Conservation (phyloP, 306 rosid species). For the Pyrus betulifolia region DNA sequence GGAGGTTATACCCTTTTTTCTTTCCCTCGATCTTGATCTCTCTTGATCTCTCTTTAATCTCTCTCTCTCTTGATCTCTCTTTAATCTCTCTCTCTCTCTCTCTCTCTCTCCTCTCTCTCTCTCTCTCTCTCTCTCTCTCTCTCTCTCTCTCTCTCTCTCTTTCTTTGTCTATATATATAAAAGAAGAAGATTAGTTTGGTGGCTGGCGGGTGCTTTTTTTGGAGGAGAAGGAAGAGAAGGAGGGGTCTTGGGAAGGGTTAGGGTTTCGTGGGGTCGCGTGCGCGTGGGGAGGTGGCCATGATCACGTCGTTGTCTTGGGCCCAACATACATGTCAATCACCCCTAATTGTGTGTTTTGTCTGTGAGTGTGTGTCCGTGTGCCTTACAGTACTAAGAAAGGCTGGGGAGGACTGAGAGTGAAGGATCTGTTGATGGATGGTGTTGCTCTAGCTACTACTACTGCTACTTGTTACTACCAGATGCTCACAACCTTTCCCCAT, state of each 20-base stretch:
- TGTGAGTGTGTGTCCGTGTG: neutral
- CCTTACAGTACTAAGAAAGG: neutral
- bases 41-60: neutral
- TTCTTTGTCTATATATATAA: neutral
- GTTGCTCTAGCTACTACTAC: neutral
- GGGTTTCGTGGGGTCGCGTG: slow-evolving; percentile 86
- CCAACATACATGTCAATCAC: slow-evolving; percentile 11
- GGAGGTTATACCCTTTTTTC: neutral
- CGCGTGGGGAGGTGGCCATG: slow-evolving; percentile 52
- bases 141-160: neutral
- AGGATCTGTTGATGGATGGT: neutral
- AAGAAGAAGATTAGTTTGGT: neutral
- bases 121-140: neutral
- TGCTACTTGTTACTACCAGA: too few relatives aligned
- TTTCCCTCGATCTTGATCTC: neutral
- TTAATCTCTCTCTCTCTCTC: neutral
- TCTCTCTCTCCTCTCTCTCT: neutral
- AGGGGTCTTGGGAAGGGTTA: slow-evolving; percentile 24
- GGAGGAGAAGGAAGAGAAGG: slow-evolving; percentile 2
- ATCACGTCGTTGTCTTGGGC: slow-evolving; percentile 50
- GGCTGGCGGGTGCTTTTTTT: neutral
- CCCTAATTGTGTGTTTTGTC: neutral
- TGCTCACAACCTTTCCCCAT: neutral
- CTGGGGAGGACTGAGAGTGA: neutral
- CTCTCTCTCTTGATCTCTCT: neutral